These are phyloP conservation scores for Galeopsis tetrahit DNA, from an alignment of 257 asterid species.

Conservation along the genomic window DNA sequence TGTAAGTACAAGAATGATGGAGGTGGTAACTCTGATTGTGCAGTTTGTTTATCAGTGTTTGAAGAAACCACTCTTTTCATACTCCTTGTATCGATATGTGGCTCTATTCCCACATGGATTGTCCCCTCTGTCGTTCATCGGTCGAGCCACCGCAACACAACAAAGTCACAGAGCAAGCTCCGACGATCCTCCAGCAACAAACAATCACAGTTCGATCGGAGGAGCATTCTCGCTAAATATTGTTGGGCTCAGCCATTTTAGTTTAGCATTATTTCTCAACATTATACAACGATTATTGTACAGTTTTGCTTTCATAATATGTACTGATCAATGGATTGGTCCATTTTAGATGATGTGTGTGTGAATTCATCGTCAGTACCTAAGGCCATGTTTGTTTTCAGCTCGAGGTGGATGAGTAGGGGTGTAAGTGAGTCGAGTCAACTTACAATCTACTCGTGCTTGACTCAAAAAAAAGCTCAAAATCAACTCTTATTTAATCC, in stretches of 20 bases:
- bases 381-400: no score
- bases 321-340: not conserved
- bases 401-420: no score
- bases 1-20: slow-evolving; percentile 64
- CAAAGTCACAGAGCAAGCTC: no score
- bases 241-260: slow-evolving; percentile 31
- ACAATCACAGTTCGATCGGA: slow-evolving; percentile 24
- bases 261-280: slow-evolving; percentile 15
- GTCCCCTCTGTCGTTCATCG: slow-evolving; percentile 78
- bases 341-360: not conserved
- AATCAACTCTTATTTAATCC: no score
- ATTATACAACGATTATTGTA: not conserved
- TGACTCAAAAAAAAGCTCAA: no score
- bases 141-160: slow-evolving; percentile 33
- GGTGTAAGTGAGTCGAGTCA: no score
- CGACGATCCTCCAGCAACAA: not conserved
- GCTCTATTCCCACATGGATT: slow-evolving; percentile 67
- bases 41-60: slow-evolving; percentile 67
- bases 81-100: slow-evolving; percentile 83
- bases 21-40: slow-evolving; percentile 47
- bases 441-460: no score
- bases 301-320: not conserved
- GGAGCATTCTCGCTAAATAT: slow-evolving; percentile 41
- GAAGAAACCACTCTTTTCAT: slow-evolving; percentile 72
- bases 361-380: no score